Conservation (phyloP, 2,329 filamentous ascomycete genomes). For the Dothideomycetes sp. region DNA sequence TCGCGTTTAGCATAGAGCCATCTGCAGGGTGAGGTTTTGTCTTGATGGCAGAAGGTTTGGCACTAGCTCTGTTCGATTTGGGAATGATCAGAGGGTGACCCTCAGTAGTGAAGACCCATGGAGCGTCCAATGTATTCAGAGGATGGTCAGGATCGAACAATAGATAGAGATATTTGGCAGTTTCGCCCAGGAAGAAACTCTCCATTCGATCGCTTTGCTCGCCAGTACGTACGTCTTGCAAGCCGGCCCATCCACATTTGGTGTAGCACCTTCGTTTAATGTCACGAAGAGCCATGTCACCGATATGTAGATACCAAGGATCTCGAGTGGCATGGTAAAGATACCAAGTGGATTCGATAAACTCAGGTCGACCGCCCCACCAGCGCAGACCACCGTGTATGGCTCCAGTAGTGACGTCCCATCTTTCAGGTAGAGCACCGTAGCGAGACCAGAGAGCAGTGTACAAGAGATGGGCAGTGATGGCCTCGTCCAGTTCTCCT, state of each 20-base stretch:
- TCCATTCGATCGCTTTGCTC: conserved; percentile 94
- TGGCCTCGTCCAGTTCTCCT: conserved; percentile 83
- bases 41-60: conserved; percentile 36
- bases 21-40: neutral
- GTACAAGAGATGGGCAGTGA: conserved; percentile 81
- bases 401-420: conserved; percentile 74
- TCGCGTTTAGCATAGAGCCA: neutral
- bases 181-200: conserved; percentile 96
- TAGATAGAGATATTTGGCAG: conserved; percentile 88
- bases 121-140: conserved; percentile 74
- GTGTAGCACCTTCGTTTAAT: conserved; percentile 84
- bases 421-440: conserved; percentile 86
- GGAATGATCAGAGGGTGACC: conserved; percentile 88
- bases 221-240: conserved; percentile 53
- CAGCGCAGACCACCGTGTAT: conserved; percentile 82
- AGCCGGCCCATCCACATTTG: conserved; percentile 83
- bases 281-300: conserved; percentile 88
- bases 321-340: conserved; percentile 89
- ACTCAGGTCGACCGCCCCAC: conserved; percentile 94
- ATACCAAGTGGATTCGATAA: conserved; percentile 94
- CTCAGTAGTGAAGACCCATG: conserved; percentile 92
- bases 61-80: conserved; percentile 32
- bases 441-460: conserved; percentile 93
- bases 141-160: conserved; percentile 81
- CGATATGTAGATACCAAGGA: conserved; percentile 91